These are phyloP conservation scores for Sordariomycetes sp. DNA, from an alignment of 2,329 filamentous ascomycete species.

Conservation along the genomic window DNA sequence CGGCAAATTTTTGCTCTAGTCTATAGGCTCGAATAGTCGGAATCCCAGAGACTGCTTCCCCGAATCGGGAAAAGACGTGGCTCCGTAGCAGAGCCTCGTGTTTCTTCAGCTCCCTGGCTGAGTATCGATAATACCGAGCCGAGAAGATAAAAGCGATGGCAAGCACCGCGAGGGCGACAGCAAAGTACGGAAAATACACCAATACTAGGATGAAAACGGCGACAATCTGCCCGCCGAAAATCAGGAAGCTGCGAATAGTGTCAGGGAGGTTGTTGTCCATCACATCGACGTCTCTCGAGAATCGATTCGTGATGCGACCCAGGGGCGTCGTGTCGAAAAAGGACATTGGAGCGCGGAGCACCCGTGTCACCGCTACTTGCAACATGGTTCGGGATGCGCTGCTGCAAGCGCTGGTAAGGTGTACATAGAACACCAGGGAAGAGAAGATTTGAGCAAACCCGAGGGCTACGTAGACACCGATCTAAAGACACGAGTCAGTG, in stretches of 20 bases:
- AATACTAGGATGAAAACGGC: slow-evolving; percentile 65
- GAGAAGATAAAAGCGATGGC: slow-evolving; percentile 38
- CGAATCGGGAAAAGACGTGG: slow-evolving; percentile 85
- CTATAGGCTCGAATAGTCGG: slow-evolving; percentile 86
- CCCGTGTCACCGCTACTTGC: too few relatives aligned
- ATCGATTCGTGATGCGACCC: slow-evolving; percentile 86
- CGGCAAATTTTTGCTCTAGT: too few relatives aligned
- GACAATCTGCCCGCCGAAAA: slow-evolving; percentile 68
- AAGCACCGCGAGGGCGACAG: slow-evolving; percentile 71
- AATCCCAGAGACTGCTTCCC: slow-evolving; percentile 79
- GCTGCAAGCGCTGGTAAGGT: too few relatives aligned
- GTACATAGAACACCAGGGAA: too few relatives aligned
- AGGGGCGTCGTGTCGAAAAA: slow-evolving; percentile 90
- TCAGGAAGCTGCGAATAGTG: slow-evolving; percentile 45
- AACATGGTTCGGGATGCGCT: too few relatives aligned
- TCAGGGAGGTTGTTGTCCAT: slow-evolving; percentile 69
- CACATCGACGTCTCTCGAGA: slow-evolving; percentile 88
- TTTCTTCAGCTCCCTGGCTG: slow-evolving; percentile 81
- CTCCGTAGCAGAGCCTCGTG: slow-evolving; percentile 80
- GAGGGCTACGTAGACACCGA: too few relatives aligned
- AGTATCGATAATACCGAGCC: slow-evolving; percentile 73
- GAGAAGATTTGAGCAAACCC: too few relatives aligned
- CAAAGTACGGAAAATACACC: slow-evolving; percentile 71
- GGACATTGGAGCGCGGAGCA: slow-evolving; percentile 25
- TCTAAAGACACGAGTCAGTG: too few relatives aligned